Evolutionary conservation across 495 filamentous ascomycete genomes (phyloP).

Genomic region (Talaromyces nanjingensis): DNA sequence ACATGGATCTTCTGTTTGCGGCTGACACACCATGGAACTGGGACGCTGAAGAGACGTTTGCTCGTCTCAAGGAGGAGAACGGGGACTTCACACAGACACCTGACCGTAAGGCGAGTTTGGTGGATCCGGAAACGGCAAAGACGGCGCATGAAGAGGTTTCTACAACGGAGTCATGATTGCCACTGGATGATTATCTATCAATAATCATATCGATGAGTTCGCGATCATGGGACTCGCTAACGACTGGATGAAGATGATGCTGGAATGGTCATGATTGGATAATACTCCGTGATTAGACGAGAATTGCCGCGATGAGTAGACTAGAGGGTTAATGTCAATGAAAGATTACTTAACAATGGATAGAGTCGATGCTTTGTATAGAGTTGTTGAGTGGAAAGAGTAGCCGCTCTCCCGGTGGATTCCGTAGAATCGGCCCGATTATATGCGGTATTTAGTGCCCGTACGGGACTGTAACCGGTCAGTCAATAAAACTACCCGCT

Average conservation of each 20-base stretch:
- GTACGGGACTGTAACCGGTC: neutral
- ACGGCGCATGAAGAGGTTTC: constrained; percentile 1
- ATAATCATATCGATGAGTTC: neutral
- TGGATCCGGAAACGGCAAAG: constrained; percentile 42
- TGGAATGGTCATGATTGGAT: neutral
- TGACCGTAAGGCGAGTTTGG: constrained; percentile 37
- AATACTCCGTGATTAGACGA: neutral
- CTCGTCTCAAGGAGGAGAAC: constrained; percentile 46
- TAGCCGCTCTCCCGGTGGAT: constrained; percentile 5
- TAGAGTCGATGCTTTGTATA: neutral
- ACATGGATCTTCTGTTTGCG: constrained; percentile 63
- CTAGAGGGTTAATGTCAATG: neutral
- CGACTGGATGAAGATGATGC: neutral
- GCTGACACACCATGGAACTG: constrained; percentile 52
- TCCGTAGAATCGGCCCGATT: constrained; percentile 10
- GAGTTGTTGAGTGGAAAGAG: neutral
- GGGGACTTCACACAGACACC: constrained; percentile 38
- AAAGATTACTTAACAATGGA: neutral
- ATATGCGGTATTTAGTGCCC: neutral
- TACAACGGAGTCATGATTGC: neutral
- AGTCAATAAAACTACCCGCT: neutral
- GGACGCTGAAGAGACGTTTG: constrained; percentile 57
- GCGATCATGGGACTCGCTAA: neutral
- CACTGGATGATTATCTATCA: neutral
- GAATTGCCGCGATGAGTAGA: neutral